Conservation (phyloP, 208 protist genomes). For the Crithidia acanthocephali region DNA sequence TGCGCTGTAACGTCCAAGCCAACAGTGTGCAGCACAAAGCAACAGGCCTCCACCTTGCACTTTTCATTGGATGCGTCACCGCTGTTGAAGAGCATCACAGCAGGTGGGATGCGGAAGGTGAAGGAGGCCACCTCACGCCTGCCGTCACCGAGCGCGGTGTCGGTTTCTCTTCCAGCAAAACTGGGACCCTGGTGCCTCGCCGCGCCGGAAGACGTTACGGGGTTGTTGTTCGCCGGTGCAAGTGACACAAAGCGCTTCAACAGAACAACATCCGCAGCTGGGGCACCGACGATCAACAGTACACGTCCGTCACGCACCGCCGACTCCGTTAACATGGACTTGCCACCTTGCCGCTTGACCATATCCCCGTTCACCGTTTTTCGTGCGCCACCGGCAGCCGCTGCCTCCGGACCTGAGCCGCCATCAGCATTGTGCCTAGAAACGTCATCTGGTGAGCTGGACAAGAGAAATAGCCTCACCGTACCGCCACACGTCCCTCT, state of each 20-base stretch:
- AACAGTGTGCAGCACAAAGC: constrained; percentile 26
- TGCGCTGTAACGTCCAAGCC: constrained; percentile 22
- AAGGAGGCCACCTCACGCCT: not conserved
- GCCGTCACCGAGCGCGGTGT: not conserved
- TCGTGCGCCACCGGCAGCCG: not conserved
- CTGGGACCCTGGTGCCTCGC: not conserved
- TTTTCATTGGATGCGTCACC: not conserved
- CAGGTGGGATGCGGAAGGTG: not conserved
- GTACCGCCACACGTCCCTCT: not conserved
- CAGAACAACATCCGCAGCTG: constrained; percentile 33
- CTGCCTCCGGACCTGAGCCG: too few relatives aligned
- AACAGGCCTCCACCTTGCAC: constrained; percentile 13
- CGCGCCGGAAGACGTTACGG: not conserved
- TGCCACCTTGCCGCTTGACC: not conserved
- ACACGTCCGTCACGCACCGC: constrained; percentile 2
- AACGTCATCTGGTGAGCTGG: not conserved
- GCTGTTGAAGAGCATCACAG: not conserved
- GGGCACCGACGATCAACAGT: constrained; percentile 45
- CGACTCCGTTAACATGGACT: not conserved
- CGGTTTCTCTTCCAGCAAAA: too few relatives aligned
- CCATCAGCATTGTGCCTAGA: not conserved
- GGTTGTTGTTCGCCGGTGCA: not conserved
- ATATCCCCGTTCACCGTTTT: not conserved
- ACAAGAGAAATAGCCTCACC: constrained; percentile 1
- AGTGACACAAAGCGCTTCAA: constrained; percentile 38